phyloP scores from a whole-genome alignment of 805 yeast species.

The Candida nemodendra region DNA sequence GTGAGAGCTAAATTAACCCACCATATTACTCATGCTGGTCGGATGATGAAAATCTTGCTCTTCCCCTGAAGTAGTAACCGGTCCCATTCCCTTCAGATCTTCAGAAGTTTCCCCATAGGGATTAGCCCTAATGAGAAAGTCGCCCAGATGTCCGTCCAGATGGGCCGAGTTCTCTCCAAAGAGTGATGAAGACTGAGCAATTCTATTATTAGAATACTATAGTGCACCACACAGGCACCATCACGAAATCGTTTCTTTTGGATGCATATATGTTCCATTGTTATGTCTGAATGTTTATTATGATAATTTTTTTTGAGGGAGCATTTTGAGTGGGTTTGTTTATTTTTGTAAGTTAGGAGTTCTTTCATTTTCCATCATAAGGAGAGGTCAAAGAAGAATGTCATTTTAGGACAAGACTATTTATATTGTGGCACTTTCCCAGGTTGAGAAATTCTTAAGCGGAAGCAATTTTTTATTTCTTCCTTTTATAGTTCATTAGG shows the following conservation, averaged over 20 bases:
- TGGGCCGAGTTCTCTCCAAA: too few relatives aligned
- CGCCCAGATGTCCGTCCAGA: too few relatives aligned
- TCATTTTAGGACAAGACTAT: slow-evolving; percentile 4
- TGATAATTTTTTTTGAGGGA: neutral
- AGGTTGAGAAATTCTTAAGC: neutral
- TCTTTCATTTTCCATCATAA: slow-evolving; percentile 12
- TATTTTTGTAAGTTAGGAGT: slow-evolving; percentile 11
- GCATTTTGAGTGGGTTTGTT: slow-evolving; percentile 11
- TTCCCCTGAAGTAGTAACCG: too few relatives aligned
- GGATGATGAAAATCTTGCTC: too few relatives aligned
- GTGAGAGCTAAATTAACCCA: too few relatives aligned
- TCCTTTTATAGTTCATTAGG: slow-evolving; percentile 6
- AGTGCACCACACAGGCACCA: neutral
- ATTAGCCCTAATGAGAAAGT: too few relatives aligned
- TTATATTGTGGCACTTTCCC: slow-evolving; percentile 7
- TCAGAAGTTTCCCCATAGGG: too few relatives aligned
- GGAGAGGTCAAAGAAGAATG: slow-evolving; percentile 1
- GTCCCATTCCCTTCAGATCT: too few relatives aligned
- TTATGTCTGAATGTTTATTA: neutral
- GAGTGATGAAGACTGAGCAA: too few relatives aligned
- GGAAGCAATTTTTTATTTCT: neutral
- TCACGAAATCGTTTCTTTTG: neutral
- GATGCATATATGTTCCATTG: neutral
- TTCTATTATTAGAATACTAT: slow-evolving; percentile 2
- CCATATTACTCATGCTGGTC: too few relatives aligned